Evolutionary conservation across 768 basidiomycete species (phyloP).

Genomic region (Collybia sp.): DNA sequence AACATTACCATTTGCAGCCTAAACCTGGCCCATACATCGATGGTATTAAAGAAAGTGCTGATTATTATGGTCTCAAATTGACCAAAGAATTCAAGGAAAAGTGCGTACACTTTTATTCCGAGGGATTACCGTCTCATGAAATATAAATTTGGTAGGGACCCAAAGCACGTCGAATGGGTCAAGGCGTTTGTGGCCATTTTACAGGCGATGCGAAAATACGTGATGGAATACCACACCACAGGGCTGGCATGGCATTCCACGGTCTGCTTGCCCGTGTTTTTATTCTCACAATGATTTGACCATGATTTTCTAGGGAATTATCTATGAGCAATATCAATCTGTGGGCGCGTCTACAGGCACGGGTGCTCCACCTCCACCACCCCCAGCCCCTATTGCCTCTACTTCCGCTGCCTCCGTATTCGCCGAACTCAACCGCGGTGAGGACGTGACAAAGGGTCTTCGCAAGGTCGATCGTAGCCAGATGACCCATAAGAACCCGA

Average conservation of each 20-base stretch:
- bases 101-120: conserved; percentile 37
- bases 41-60: conserved; percentile 80
- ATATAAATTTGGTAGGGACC: conserved; percentile 48
- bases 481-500: conserved; percentile 99
- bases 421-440: conserved; percentile 86
- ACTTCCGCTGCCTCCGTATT: conserved; percentile 68
- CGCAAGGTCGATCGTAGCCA: conserved; percentile 94
- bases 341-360: conserved; percentile 29
- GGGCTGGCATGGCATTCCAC: conserved; percentile 88
- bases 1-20: conserved; percentile 38
- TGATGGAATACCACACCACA: conserved; percentile 80
- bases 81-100: conserved; percentile 93
- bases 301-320: conserved; percentile 40
- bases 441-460: conserved; percentile 83
- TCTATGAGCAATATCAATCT: conserved; percentile 48
- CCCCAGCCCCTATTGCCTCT: conserved; percentile 49
- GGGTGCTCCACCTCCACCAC: conserved; percentile 49
- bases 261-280: conserved; percentile 31
- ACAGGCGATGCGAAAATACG: conserved; percentile 78
- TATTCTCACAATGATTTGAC: conserved; percentile 3
- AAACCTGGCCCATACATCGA: conserved; percentile 79
- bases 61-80: conserved; percentile 87
- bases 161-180: conserved; percentile 88
- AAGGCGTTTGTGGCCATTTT: conserved; percentile 63
- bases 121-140: background rate